Evolutionary conservation across 228 moss, liverwort and hornwort species (phyloP).

Genomic region (Sphagnum fallax): DNA sequence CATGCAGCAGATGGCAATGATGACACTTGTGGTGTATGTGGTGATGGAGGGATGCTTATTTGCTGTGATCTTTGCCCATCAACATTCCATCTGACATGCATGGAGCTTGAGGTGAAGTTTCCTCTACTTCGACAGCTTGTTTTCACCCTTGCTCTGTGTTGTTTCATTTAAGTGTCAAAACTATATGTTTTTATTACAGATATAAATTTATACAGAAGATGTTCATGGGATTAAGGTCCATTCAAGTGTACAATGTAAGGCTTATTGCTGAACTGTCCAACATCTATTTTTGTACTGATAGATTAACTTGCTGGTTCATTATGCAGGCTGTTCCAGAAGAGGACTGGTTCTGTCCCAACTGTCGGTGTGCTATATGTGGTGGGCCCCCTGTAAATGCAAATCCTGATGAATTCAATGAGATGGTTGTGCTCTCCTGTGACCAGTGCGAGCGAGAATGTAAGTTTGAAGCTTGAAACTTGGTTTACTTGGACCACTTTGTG

Average conservation of each 20-base stretch:
- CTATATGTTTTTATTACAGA: not conserved
- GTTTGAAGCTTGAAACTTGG: conserved; percentile 4
- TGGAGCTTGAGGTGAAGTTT: conserved; percentile 63
- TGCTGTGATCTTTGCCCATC: conserved; percentile 97
- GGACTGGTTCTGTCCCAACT: conserved; percentile 95
- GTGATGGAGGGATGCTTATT: conserved; percentile 81
- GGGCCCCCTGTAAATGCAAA: conserved; percentile 70
- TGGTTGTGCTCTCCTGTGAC: conserved; percentile 72
- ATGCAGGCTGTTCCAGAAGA: conserved; percentile 73
- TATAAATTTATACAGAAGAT: too few species aligned
- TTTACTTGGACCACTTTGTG: not conserved
- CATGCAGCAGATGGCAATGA: conserved; percentile 69
- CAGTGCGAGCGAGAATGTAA: conserved; percentile 96
- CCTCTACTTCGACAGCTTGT: not conserved
- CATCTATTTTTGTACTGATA: too few species aligned
- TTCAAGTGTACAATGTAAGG: too few species aligned
- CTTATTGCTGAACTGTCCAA: too few species aligned
- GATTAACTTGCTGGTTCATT: too few species aligned
- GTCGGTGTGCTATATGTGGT: conserved; percentile 85
- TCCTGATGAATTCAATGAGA: conserved; percentile 54
- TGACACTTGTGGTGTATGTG: conserved; percentile 90
- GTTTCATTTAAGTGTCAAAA: not conserved
- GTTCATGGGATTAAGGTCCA: too few species aligned
- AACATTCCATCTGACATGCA: conserved; percentile 70
- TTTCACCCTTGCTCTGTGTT: not conserved